Conservation (phyloP, 306 rosid genomes). For the Amphicarpaea edgeworthii region DNA sequence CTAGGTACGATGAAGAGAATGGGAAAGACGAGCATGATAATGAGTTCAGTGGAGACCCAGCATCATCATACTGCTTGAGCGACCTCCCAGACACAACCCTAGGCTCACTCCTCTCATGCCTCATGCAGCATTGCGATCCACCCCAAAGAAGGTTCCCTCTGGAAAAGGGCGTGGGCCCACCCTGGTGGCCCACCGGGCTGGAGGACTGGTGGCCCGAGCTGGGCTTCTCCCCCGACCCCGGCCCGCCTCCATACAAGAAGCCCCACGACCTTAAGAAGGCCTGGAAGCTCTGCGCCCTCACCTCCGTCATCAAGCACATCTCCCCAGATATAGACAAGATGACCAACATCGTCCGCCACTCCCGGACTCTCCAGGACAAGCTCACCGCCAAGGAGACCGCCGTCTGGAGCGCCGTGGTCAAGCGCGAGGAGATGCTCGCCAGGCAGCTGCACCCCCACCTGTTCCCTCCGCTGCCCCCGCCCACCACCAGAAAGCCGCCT, state of each 20-base stretch:
- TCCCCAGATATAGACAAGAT: conserved; percentile 69
- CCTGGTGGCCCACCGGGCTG: conserved; percentile 83
- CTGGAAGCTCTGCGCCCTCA: conserved; percentile 75
- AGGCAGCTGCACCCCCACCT: conserved; percentile 15
- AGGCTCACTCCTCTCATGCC: conserved; percentile 64
- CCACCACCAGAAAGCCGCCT: background rate
- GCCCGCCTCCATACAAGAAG: conserved; percentile 77
- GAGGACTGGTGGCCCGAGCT: conserved; percentile 72
- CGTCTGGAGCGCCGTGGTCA: conserved; percentile 67
- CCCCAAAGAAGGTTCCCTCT: conserved; percentile 73
- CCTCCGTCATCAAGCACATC: conserved; percentile 72
- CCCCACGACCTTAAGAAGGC: conserved; percentile 83
- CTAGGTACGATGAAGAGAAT: conserved; percentile 62
- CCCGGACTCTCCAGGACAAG: conserved; percentile 70
- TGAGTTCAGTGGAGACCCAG: conserved; percentile 34
- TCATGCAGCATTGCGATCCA: conserved; percentile 80
- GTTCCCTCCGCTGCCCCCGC: background rate
- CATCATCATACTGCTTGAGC: conserved; percentile 46
- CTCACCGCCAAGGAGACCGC: conserved; percentile 74
- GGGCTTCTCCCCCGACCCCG: conserved; percentile 51
- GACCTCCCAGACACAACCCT: conserved; percentile 73
- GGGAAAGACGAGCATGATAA: conserved; percentile 36
- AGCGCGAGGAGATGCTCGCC: conserved; percentile 66
- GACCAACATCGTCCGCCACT: conserved; percentile 59
- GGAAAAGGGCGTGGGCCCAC: conserved; percentile 73